Evolutionary conservation across 306 rosid species (phyloP), one percentile per base, ranked within the genome.

Genomic region (Aeschynomene evenia): DNA sequence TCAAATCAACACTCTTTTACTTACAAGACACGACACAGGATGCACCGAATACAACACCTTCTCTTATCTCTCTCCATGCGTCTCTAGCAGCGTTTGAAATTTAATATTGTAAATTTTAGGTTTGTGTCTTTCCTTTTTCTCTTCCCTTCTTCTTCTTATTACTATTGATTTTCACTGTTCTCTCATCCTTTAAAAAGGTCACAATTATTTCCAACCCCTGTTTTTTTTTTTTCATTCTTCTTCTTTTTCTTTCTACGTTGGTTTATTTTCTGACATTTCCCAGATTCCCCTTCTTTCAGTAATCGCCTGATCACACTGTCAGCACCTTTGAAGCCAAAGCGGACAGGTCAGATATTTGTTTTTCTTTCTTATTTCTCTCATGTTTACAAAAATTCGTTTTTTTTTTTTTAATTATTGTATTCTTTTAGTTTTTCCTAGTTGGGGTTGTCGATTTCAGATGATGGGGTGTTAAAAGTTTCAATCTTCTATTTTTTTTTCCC

Each of bases 131-230:
- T 39, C 10, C 7, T 51, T 4, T 29, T 26, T 48, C 31, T 50
- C 60, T 36, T 20, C 23, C 6, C 22, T 40, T 22, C 3, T 40
- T 40, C 15, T 40, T 40, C 15, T 12, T 40, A 0, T 22, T 37
- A 20, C 22, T 22, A 18, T 60, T 36, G 11, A 19, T 5, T 2
- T 49, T 0, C 60, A 20, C 29, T 33, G 61, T 20, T 50, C 34
- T 50, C 53, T 66, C 72, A 22, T 34, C 60, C 22, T 0, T 14
- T 50, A 33, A 4, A 49, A 72, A 72, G 77, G 77, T 72, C 70
- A 62, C 77, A 31, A 59, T 71, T 71, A 59, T 71, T 71, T 60
- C 56, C 20, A 2, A n/a, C 39, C 22, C 48, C 4, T 40, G 13
- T 39, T 1, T 20, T 22, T 62, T 12, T 2, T 0, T 20, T 19